Base-by-base conservation (phyloP, 2,329 filamentous ascomycete genomes). In the Ophiostoma novo-ulmi region DNA sequence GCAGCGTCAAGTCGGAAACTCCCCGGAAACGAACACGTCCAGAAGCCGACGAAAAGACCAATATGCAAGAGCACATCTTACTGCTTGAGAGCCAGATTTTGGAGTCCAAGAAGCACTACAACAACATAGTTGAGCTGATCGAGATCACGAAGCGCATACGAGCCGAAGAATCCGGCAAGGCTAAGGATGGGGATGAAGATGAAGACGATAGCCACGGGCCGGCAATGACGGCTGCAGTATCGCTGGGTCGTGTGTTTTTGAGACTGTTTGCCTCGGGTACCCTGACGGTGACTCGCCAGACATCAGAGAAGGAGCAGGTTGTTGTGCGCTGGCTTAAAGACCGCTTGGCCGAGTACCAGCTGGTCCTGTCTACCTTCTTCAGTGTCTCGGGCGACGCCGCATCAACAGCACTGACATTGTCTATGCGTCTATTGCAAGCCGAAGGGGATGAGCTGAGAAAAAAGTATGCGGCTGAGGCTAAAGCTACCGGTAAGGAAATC, bases 21-120 rank as follows among this genome's bases (percentile, higher is more conserved):
- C 78, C 81, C 13, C 82, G 83, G 75, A 89, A 89, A 77, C 82
- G 84, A 72, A 77, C 81, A 20, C 83, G 83, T 5, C 48, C 48
- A 31, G 67, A 61, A 68, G 44, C 20, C 36, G 36, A 79, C 75
- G 81, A 83, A 73, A 80, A 80, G 66, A 80, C 82, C 73, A 82
- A 83, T 69, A 36, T 44, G 77, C 86, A 90, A 77, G 84, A 86
- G 70, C 85, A 88, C 73, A 91, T 97, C 72, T 81, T 94, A 61
- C 81, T 87, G 70, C 85, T 97, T 70, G 94, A 97, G 81, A 84
- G 87, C 73, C 89, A 91, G 71, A 93, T 98, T 70, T 81, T 93
- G 73, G 89, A 95, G 79, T 97, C 93, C 68, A 91, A 89, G 77
- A 92, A 93, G 79, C 87, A 97, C 80, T 97, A 96, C 84, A 97